Conservation (phyloP, 768 basidiomycete genomes). For the Mycena venus region DNA sequence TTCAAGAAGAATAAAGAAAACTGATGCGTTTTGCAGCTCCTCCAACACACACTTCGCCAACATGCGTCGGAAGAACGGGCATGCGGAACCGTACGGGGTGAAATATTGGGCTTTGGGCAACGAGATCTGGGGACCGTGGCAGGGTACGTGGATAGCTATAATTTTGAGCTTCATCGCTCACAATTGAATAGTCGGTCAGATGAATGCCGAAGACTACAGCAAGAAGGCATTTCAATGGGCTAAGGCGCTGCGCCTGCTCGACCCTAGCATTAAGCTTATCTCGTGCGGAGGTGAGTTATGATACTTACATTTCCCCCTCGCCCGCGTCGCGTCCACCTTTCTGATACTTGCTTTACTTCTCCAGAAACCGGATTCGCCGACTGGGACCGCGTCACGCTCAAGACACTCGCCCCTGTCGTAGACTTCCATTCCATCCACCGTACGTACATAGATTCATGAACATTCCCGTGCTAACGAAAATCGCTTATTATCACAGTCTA, state of each 20-base stretch:
- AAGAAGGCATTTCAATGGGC: constrained; percentile 73
- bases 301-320: constrained; percentile 36
- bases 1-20: too few relatives aligned
- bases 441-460: too few relatives aligned
- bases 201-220: constrained; percentile 67
- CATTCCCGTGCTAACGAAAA: too few relatives aligned
- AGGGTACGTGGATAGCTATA: constrained; percentile 43
- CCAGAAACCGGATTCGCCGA: constrained; percentile 56
- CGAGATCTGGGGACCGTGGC: constrained; percentile 71
- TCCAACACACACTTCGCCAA: constrained; percentile 66
- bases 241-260: constrained; percentile 68
- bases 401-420: constrained; percentile 58
- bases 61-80: constrained; percentile 68
- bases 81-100: constrained; percentile 67
- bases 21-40: too few relatives aligned
- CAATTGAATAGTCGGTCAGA: constrained; percentile 60
- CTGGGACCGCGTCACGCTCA: constrained; percentile 58
- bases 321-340: constrained; percentile 19
- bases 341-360: not conserved
- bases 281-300: constrained; percentile 66
- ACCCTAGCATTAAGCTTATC: constrained; percentile 67
- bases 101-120: constrained; percentile 64
- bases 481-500: constrained; percentile 47
- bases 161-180: not conserved
- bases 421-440: constrained; percentile 66